Evolutionary conservation across 352 stramenopile species (phyloP).

Genomic region (Phytophthora sojae): DNA sequence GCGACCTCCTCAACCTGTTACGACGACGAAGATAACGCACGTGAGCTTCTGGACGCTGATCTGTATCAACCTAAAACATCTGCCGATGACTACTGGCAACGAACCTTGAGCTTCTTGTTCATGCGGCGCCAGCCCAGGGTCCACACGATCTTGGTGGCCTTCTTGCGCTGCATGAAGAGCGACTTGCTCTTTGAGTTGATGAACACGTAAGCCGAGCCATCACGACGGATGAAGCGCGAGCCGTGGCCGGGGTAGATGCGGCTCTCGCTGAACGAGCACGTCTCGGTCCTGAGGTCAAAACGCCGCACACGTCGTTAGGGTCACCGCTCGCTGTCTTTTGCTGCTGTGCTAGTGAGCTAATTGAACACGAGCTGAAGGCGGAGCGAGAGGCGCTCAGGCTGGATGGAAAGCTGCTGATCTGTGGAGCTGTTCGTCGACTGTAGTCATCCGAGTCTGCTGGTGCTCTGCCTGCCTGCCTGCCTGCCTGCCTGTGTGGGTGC

Average conservation of each 20-base stretch:
- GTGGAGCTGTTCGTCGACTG: neutral
- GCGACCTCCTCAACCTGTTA: slow-evolving; percentile 80
- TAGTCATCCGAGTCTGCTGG: neutral
- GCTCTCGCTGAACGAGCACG: slow-evolving; percentile 90
- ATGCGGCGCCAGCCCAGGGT: slow-evolving; percentile 97
- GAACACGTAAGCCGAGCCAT: slow-evolving; percentile 96
- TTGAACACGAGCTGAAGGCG: neutral
- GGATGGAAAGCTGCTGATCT: slow-evolving; percentile 17
- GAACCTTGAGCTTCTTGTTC: slow-evolving; percentile 99
- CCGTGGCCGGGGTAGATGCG: slow-evolving; percentile 99
- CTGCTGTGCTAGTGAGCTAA: neutral
- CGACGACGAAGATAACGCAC: neutral
- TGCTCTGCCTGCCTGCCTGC: neutral
- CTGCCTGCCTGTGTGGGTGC: neutral
- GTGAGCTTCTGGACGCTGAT: neutral
- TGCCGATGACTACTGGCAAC: neutral
- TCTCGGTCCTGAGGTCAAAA: slow-evolving; percentile 79
- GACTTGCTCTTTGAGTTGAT: slow-evolving; percentile 98
- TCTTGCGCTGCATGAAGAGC: slow-evolving; percentile 99
- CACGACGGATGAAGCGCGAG: slow-evolving; percentile 98
- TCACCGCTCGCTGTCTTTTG: slow-evolving; percentile 1
- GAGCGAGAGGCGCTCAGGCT: neutral
- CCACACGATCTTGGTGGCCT: slow-evolving; percentile 99
- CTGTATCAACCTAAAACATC: neutral
- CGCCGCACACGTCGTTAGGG: slow-evolving; percentile 28